Percentiles rank a stretch among this genome's conserved stretches.
phyloP scores from a whole-genome alignment of 2,329 filamentous ascomycete species.

The Colletotrichum orchidophilum region DNA sequence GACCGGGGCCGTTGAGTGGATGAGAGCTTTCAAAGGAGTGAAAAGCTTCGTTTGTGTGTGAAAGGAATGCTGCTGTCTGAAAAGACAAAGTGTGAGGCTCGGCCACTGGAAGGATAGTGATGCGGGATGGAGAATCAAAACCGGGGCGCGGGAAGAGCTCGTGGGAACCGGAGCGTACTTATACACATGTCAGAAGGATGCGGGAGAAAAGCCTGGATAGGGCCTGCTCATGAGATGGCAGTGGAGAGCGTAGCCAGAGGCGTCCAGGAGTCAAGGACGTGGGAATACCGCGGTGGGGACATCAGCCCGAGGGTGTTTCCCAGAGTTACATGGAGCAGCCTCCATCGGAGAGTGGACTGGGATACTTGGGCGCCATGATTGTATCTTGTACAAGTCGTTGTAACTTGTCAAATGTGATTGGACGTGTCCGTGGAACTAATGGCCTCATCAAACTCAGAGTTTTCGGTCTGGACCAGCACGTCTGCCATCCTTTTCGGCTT shows the following conservation, averaged over 20 bases:
- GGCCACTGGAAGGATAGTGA: conserved; percentile 34
- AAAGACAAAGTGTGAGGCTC: conserved; percentile 30
- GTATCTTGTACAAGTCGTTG: conserved; percentile 25
- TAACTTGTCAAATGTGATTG: conserved; percentile 23
- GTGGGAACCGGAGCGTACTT: conserved; percentile 20
- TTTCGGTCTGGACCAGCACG: conserved; percentile 28
- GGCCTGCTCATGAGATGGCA: conserved; percentile 19
- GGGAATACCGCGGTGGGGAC: conserved; percentile 13
- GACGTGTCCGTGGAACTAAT: conserved; percentile 17
- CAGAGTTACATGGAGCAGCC: conserved; percentile 30
- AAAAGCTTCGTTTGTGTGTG: conserved; percentile 22
- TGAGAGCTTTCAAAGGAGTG: conserved; percentile 33
- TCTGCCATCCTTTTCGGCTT: conserved; percentile 13
- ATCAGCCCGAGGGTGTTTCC: conserved; percentile 27
- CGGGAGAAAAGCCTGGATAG: background rate
- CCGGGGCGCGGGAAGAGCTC: background rate
- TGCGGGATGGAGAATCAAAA: conserved; percentile 22
- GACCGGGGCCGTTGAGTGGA: conserved; percentile 18
- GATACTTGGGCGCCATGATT: conserved; percentile 9
- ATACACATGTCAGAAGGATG: conserved; percentile 18
- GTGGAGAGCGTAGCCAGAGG: conserved; percentile 30
- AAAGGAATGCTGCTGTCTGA: conserved; percentile 32
- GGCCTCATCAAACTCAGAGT: conserved; percentile 27
- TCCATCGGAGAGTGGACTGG: conserved; percentile 27
- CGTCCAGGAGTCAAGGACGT: conserved; percentile 15